Evolutionary conservation across 176 grass and related monocot species (phyloP).

Genomic region (Phoenix dactylifera): DNA sequence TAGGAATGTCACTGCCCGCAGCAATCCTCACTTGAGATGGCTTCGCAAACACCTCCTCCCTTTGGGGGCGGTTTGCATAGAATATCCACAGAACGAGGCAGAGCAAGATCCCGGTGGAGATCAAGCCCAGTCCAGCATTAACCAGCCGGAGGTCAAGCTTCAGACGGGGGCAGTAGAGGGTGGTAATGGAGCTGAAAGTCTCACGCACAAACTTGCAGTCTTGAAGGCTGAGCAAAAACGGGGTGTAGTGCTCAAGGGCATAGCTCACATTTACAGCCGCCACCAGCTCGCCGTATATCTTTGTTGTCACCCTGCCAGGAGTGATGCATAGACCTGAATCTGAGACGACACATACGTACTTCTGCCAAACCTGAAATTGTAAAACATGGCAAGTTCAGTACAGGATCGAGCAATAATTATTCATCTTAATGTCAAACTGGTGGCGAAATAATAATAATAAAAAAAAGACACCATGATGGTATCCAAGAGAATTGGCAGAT

Average conservation of each 20-base stretch:
- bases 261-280: constrained; percentile 36
- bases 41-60: constrained; percentile 22
- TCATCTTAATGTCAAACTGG: no score
- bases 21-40: background rate
- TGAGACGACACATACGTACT: constrained; percentile 9
- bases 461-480: no score
- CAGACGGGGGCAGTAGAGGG: background rate
- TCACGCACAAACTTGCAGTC: constrained; percentile 9
- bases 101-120: background rate
- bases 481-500: no score
- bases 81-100: constrained; percentile 10
- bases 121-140: background rate
- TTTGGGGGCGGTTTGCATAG: constrained; percentile 18
- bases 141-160: constrained; percentile 12
- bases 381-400: no score
- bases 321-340: constrained; percentile 21
- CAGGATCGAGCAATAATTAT: no score
- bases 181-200: constrained; percentile 7
- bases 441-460: no score
- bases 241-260: constrained; percentile 32
- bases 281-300: constrained; percentile 34
- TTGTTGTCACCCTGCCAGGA: constrained; percentile 24
- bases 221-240: constrained; percentile 21
- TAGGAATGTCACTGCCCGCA: background rate
- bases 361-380: constrained; percentile 13